Base-by-base conservation (phyloP, 805 yeast genomes). In the Candida boleticola region DNA sequence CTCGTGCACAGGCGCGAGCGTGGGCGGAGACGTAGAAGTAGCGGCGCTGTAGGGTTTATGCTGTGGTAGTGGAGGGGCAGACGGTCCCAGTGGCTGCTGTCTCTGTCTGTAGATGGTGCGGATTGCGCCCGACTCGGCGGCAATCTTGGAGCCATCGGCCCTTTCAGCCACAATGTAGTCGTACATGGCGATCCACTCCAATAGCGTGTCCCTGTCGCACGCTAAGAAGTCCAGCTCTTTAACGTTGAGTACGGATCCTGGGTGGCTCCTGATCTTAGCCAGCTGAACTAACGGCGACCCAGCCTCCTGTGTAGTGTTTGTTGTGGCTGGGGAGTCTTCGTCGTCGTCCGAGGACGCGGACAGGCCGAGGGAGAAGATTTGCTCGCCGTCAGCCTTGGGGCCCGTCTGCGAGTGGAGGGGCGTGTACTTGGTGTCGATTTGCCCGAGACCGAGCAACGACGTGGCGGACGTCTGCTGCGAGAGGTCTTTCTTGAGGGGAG, bases 341-440 rank as follows among this genome's bases (percentile, higher is more conserved):
- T 33, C 36, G 36, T 33, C 36, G 36, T 33, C 36, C 25, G 20
- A 16, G 6, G 36, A 33, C 25, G 36, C 14, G 23, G 27, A 23
- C 27, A 23, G 27, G 10, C 10, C 27, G 27, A 23, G 7, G 7
- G 27, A 23, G 27, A 23, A 23, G 10, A 23, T 23, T 23, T 23
- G 7, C 27, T 11, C 27, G 10, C 10, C 14, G 7, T 6, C 19
- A 30, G 34, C 27, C 11, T 23, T 23, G 7, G 27, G 27, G 10
- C 10, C 27, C 11, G 27, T 11, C 11, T 23, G 27, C 27, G 7
- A 11, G n/a, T n/a, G n/a, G n/a, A n/a, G n/a, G 27, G 27, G 7
- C 11, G 27, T 7, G 11, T 7, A 23, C 10, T 11, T 23, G 27
- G 7, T 23, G 7, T 11, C 27, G 7, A 23, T 23, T 23, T 23